phyloP scores from a whole-genome alignment of 306 rosid species.

The Inga laurina region DNA sequence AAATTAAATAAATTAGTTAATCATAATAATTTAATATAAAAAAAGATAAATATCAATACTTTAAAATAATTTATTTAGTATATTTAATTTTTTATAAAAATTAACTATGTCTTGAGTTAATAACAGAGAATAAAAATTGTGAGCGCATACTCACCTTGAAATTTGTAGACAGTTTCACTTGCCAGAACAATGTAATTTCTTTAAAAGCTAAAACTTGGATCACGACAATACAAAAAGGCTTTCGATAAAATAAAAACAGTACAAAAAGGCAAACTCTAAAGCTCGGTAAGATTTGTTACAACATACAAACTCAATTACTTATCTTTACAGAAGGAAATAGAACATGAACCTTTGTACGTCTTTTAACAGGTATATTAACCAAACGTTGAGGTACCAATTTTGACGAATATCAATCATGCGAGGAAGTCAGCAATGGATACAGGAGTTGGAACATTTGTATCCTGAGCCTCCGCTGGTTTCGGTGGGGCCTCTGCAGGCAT shows the following conservation, averaged over 20 bases:
- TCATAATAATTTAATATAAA: no score
- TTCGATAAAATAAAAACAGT: not conserved
- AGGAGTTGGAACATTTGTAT: constrained; percentile 33
- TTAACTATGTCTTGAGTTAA: no score
- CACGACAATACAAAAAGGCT: not conserved
- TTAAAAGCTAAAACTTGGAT: not conserved
- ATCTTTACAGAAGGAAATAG: constrained; percentile 40
- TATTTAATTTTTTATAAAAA: no score
- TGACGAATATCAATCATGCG: constrained; percentile 36
- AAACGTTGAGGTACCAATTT: not conserved
- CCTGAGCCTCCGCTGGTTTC: constrained; percentile 38
- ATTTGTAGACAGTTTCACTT: no score
- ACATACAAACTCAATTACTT: constrained; percentile 35
- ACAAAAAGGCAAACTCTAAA: not conserved
- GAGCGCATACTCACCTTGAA: no score
- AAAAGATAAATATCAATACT: no score
- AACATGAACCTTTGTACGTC: constrained; percentile 15
- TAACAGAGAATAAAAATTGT: no score
- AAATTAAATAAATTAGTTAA: no score
- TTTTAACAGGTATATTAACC: not conserved
- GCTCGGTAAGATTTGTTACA: constrained; percentile 35
- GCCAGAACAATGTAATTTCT: not conserved
- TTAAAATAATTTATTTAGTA: no score
- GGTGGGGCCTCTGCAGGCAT: constrained; percentile 32
- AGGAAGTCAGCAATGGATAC: constrained; percentile 38